Evolutionary conservation across 768 basidiomycete genomes (phyloP), one percentile per base, ranked within the genome.

Genomic region (Leccinellum luteum): DNA sequence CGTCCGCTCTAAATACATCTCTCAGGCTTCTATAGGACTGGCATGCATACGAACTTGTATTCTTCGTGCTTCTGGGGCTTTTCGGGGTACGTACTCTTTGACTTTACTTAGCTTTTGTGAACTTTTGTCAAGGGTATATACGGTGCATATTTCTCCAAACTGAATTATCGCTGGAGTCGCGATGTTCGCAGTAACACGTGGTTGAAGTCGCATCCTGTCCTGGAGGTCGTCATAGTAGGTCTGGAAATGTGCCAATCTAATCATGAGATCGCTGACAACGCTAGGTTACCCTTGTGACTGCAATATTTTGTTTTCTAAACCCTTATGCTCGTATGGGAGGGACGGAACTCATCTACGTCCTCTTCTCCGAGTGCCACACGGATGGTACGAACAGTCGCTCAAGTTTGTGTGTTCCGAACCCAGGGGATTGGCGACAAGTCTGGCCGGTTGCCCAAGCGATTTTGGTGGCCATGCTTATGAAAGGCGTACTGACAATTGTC

Each of bases 311-410:
- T 62, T 96, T 94, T 76, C 74, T 91, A 53, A 97, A 95, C 70
- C 89, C 90, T 0, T 98, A 87, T 68, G 89, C 92, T 6, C 85
- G 89, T 35, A 95, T 98, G 90, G 89, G 94, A 52, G 93, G 96
- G 3, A 95, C 96, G 2, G 94, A 99, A 66, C 86, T 98, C 23
- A 90, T 99, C 53, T 94, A 92, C 69, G 87, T 87, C 59, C 85
- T 98, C 48, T 93, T 98, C 67, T 81, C 89, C 1, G 95, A 97
- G 74, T 99, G 96, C 65, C 80, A 78, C 28, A 69, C 77, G 0
- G 82, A 80, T 49, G 80, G 83, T 54, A 66, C 74, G 6, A 79
- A 85, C 62, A 79, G 76, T 17, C 81, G 86, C 54, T 81, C 76
- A 3, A 85, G 85, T 1, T 77, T 97, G 14, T 98, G 95, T 69